A percentile compares a stretch with the other conserved stretches of the same genome.
Conservation (phyloP, 345 rosid genomes). For the Gossypium mustelinum region DNA sequence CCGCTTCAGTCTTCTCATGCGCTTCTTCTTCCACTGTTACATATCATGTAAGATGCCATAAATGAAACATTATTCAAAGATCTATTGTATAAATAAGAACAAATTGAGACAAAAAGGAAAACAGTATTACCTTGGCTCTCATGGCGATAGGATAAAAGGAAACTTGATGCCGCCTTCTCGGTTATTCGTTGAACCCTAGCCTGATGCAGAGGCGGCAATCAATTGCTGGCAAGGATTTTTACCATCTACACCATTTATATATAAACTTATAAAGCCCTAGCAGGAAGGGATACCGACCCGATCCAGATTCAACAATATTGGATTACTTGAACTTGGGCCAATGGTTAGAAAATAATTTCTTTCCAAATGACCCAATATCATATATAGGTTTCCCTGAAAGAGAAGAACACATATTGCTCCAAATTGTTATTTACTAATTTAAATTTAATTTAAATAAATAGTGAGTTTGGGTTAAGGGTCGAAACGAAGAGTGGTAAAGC, state of each 20-base stretch:
- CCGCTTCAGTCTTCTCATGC: conserved; percentile 11
- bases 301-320: background rate
- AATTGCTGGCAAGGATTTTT: background rate
- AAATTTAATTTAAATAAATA: too few relatives aligned
- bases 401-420: too few relatives aligned
- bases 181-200: background rate
- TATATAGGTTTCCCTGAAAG: too few relatives aligned
- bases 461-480: too few relatives aligned
- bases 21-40: conserved; percentile 16
- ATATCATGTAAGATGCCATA: background rate
- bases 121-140: background rate
- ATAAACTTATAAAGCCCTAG: background rate
- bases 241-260: background rate
- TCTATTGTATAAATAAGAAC: background rate
- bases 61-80: background rate
- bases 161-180: background rate
- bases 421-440: too few relatives aligned
- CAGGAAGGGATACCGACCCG: background rate
- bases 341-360: background rate
- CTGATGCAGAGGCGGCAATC: background rate
- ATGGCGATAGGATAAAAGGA: background rate
- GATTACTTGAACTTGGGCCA: background rate
- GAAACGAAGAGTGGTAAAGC: too few relatives aligned
- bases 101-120: background rate
- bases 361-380: background rate